Conservation (phyloP, 345 rosid genomes). For the Lepidium aucheri region DNA sequence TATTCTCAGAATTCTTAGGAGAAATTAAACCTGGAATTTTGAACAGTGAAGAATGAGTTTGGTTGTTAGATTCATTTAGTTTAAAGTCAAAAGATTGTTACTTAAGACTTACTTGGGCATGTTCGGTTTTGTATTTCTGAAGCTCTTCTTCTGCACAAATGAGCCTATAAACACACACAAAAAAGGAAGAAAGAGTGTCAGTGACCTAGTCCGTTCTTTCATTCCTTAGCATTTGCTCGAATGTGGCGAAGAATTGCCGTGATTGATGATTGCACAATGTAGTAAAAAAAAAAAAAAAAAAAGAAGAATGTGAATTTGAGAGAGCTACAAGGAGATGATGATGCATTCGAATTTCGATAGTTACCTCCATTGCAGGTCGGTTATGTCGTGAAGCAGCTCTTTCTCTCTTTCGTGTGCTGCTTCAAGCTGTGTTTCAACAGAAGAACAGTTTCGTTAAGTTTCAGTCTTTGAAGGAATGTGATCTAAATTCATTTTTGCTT, state of each 20-base stretch:
- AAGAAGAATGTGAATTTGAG: not conserved
- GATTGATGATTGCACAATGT: too few species aligned
- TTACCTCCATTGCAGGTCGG: conserved; percentile 90
- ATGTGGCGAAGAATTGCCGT: too few species aligned
- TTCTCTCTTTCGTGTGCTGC: conserved; percentile 87
- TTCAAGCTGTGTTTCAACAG: conserved; percentile 56
- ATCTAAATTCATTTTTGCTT: conserved; percentile 7
- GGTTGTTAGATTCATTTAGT: not conserved
- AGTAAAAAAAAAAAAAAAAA: too few species aligned
- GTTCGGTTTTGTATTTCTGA: conserved; percentile 67
- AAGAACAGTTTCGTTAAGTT: conserved; percentile 1
- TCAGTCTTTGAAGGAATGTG: not conserved
- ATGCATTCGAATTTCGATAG: not conserved
- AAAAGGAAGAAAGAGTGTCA: conserved; percentile 1
- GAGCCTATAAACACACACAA: conserved; percentile 44
- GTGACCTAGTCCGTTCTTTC: too few species aligned
- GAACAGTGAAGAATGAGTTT: not conserved
- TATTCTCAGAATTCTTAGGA: not conserved
- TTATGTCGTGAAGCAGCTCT: conserved; percentile 79
- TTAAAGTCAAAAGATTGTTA: not conserved
- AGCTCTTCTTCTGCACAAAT: conserved; percentile 79
- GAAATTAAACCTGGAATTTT: conserved; percentile 19
- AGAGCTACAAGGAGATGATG: conserved; percentile 7
- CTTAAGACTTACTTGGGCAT: conserved; percentile 40
- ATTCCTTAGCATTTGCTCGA: too few species aligned